Evolutionary conservation across 441 rosid species (phyloP), one percentile per base, ranked within the genome.

Genomic region (Populus hybrid): DNA sequence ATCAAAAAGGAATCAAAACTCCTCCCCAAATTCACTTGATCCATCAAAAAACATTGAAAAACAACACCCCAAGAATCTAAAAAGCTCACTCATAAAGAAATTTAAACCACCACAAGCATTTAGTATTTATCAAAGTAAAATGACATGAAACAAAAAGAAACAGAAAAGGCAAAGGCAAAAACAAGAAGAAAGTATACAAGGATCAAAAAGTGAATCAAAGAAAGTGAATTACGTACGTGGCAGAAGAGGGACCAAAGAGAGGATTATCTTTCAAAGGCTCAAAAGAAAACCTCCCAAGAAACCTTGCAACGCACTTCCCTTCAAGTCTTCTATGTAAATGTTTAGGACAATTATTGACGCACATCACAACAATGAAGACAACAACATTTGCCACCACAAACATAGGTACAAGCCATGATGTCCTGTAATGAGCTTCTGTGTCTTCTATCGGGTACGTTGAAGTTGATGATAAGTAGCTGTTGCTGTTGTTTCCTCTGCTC

Each of bases 201-300:
- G 31, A 40, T 3, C 23, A 14, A 72, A 64, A 26, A 31, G 9
- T 16, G 3, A 33, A 56, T 20, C 42, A 50, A 29, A 59, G 42
- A 74, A 65, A 35, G 16, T 28, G 66, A 16, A 66, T 65, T 40
- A 77, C 89, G 83, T 87, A 96, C 98, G 98, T 88, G 24, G 85
- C 69, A 83, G 98, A 88, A 72, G 99, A 96, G 6, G 99, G 98
- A 56, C 98, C 99, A 78, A 96, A 90, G 36, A 93, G 93, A 84
- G 99, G 99, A 80, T 96, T 96, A 74, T 92, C 97, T 74, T 79
- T 83, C 71, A 87, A 83, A 40, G 99, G 99, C 85, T 94, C 89
- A 71, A 96, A 94, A 23, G 98, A 90, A 72, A 96, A 75, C 74
- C 97, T 88, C 35, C 95, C 89, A 7, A 93, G 93, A 76, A 91